Conservation (phyloP, 495 filamentous ascomycete species). For the Penicillium steckii region DNA sequence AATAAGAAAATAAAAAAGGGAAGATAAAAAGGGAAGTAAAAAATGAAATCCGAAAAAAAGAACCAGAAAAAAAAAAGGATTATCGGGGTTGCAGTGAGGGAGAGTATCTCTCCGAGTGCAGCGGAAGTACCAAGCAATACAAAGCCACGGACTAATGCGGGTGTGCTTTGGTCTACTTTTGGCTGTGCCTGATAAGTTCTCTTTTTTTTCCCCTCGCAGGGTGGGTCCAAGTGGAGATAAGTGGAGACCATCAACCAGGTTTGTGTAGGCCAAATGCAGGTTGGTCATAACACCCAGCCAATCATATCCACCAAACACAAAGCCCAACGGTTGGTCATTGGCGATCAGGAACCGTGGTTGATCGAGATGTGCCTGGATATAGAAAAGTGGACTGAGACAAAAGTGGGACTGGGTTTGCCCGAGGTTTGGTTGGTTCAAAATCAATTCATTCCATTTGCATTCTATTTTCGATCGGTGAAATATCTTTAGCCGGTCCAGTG, state of each 20-base stretch:
- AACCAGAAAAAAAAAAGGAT: background rate
- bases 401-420: no score
- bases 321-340: background rate
- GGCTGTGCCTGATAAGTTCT: background rate
- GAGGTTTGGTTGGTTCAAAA: background rate
- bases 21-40: no score
- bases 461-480: no score
- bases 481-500: background rate
- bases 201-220: background rate
- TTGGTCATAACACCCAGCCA: background rate
- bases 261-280: no score
- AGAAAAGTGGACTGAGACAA: no score
- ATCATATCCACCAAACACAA: no score
- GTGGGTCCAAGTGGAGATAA: background rate
- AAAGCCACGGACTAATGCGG: no score
- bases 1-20: no score
- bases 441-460: background rate
- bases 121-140: no score
- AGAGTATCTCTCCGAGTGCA: background rate
- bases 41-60: no score
- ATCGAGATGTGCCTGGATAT: background rate
- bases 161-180: no score
- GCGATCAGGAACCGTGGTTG: background rate
- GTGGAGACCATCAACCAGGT: no score
- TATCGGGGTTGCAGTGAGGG: background rate